Base-by-base conservation (phyloP, 129 eudicot species). In the Helichrysum umbraculigerum region DNA sequence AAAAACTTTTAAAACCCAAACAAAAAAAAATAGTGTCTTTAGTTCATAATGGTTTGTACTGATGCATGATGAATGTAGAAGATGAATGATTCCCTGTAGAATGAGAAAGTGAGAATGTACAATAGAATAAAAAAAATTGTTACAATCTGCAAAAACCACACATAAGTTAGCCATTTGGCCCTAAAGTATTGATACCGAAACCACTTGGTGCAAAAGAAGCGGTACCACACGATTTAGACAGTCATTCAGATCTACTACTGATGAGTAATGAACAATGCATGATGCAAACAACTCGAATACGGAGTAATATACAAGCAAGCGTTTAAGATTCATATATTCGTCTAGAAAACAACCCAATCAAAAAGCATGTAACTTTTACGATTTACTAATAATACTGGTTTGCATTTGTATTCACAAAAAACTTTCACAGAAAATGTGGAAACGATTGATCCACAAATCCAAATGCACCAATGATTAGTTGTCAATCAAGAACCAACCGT, bases 391-490 rank as follows among this genome's bases (percentile, higher is more conserved):
- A 64, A 30, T 15, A 65, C 33, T 0, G 47, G 37, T 65, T 6
- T 15, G 33, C 69, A 64, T 32, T 28, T 22, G 68, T 11, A 30
- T 63, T 64, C 47, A 32, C 11, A 63, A 29, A 63, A 62, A 30
- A 62, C 1, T 22, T 15, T 29, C 37, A 65, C 70, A 32, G 25
- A 65, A 65, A 65, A 65, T 65, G 70, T 65, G 70, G 70, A 65
- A 33, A 32, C 22, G 25, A 33, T 15, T 16, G 44, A 65, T 65
- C 70, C 41, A 65, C 70, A 33, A 32, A 5, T 2, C 7, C 35
- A 20, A 25, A 7, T 11, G 28, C 35, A 0, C 68, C 17, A 29
- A 51, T 15, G n/a, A 59, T 44, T 15, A 44, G n/a, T 19, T 16
- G 16, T 16, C 67, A 16, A 60, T 34, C 28, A 8, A 64, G 25